Conservation (phyloP, 257 asterid species). For the Nicotiana otophora region DNA sequence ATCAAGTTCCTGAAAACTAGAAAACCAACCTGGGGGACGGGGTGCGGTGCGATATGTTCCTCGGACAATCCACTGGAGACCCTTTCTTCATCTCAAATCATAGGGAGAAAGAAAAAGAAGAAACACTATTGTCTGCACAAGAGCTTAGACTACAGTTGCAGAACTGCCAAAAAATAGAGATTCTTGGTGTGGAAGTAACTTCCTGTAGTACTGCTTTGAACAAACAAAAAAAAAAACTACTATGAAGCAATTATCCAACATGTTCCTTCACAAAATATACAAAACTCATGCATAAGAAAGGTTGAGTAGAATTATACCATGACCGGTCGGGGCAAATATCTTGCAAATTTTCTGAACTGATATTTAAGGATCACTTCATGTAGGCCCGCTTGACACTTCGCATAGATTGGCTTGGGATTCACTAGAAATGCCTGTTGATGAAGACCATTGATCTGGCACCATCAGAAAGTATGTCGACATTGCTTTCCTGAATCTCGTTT, state of each 20-base stretch:
- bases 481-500: slow-evolving; percentile 90
- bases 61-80: neutral
- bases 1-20: neutral
- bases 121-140: neutral
- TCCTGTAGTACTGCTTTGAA: neutral
- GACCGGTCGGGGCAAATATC: neutral
- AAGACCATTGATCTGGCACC: slow-evolving; percentile 97
- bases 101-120: neutral
- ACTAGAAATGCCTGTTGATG: slow-evolving; percentile 45
- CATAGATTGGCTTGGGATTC: slow-evolving; percentile 48
- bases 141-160: neutral
- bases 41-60: neutral
- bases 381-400: slow-evolving; percentile 25
- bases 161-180: neutral
- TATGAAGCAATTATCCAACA: neutral
- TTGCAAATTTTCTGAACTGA: neutral
- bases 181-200: neutral
- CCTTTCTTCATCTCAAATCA: neutral
- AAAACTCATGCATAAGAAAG: neutral
- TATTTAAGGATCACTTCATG: neutral
- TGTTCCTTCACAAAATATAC: neutral
- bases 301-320: neutral
- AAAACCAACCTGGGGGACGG: neutral
- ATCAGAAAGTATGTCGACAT: slow-evolving; percentile 85
- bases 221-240: neutral